A percentile compares a stretch with the other conserved stretches of the same genome.
phyloP scores from a whole-genome alignment of 352 stramenopile species.

The Phytophthora sp. region DNA sequence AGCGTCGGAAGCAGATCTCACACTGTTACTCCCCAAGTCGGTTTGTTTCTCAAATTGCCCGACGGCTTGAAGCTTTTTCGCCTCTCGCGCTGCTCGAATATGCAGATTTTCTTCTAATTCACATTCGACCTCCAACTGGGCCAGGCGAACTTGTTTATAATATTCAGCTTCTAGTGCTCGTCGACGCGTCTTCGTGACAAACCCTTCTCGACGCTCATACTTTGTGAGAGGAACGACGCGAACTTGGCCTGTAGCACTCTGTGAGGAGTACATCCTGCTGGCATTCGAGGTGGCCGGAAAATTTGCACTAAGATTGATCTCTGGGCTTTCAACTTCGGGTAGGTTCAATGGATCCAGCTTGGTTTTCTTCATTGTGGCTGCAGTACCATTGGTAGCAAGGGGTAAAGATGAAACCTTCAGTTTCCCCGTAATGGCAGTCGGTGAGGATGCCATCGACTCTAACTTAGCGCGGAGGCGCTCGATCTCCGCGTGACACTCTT shows the following conservation, averaged over 20 bases:
- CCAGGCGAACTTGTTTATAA: conserved; percentile 70
- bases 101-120: conserved; percentile 78
- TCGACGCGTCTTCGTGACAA: conserved; percentile 62
- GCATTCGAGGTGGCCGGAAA: not conserved
- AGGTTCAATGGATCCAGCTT: conserved; percentile 20
- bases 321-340: not conserved
- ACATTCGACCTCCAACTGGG: conserved; percentile 71
- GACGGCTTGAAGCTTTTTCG: conserved; percentile 22
- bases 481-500: conserved; percentile 66
- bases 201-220: conserved; percentile 39
- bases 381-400: not conserved
- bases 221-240: conserved; percentile 12
- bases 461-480: conserved; percentile 46
- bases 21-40: conserved; percentile 1
- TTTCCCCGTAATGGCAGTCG: conserved; percentile 50
- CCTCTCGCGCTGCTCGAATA: conserved; percentile 58
- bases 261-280: not conserved
- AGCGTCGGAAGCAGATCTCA: not conserved
- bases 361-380: conserved; percentile 11
- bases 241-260: conserved; percentile 22
- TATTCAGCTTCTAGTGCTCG: conserved; percentile 67
- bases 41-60: conserved; percentile 26
- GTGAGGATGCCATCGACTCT: not conserved
- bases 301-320: not conserved
- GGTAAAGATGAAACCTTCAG: conserved; percentile 42